Conservation (phyloP, 1,284 basidiomycete genomes). For the Cerrena zonata region DNA sequence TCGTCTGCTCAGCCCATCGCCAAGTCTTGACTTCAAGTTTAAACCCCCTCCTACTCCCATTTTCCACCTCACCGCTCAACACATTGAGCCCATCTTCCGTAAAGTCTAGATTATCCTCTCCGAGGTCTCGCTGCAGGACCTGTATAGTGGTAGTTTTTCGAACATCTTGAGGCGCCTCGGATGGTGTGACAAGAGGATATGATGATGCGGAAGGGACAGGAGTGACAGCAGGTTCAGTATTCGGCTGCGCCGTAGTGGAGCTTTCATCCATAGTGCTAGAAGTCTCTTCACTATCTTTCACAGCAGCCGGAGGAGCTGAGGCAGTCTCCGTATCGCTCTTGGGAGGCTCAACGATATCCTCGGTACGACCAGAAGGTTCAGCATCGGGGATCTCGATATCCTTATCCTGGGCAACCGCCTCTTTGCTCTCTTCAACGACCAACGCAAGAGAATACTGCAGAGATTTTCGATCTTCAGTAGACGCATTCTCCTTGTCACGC, state of each 20-base stretch:
- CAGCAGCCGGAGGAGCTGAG: background rate
- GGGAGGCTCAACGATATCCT: background rate
- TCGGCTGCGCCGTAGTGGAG: background rate
- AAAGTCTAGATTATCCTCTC: conserved; percentile 25
- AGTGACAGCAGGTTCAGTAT: background rate
- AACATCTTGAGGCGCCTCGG: background rate
- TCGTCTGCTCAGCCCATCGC: conserved; percentile 20
- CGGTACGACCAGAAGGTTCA: background rate
- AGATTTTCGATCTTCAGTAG: conserved; percentile 3
- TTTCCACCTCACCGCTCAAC: conserved; percentile 16
- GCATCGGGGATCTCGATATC: background rate
- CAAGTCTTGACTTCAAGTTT: conserved; percentile 21
- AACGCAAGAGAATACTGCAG: conserved; percentile 20
- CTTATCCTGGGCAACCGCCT: background rate
- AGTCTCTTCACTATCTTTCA: background rate
- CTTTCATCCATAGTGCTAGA: background rate
- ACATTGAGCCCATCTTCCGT: conserved; percentile 21
- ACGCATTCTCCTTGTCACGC: conserved; percentile 22
- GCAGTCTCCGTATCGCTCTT: background rate
- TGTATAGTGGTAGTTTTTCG: conserved; percentile 11
- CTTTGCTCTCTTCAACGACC: conserved; percentile 4
- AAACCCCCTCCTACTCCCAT: conserved; percentile 21
- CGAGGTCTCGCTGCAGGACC: conserved; percentile 22
- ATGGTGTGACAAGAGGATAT: background rate
- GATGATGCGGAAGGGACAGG: background rate